phyloP scores from a whole-genome alignment of 306 rosid species.

The Lathyrus sativus region DNA sequence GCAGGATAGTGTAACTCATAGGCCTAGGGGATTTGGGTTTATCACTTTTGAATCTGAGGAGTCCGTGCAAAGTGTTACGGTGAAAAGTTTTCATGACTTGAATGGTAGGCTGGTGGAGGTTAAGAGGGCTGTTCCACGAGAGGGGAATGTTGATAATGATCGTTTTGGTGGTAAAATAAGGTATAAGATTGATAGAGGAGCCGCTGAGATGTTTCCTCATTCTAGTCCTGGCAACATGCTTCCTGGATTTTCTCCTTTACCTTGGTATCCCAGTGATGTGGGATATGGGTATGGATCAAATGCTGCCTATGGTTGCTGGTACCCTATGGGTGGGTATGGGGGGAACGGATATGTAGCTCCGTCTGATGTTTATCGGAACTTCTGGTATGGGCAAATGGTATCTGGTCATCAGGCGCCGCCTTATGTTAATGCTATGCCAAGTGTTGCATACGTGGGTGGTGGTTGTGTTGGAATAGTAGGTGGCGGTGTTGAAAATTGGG shows the following conservation, averaged over 20 bases:
- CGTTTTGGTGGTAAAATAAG: constrained; percentile 41
- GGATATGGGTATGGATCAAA: constrained; percentile 44
- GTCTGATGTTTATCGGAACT: constrained; percentile 43
- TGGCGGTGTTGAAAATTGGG: constrained; percentile 34
- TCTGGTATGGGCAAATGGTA: constrained; percentile 51
- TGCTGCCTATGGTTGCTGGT: constrained; percentile 54
- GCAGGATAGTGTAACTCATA: constrained; percentile 68
- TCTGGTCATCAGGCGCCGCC: constrained; percentile 49
- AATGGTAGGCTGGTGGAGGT: constrained; percentile 82
- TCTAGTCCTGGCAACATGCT: constrained; percentile 38
- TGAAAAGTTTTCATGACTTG: constrained; percentile 67
- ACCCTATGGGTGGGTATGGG: constrained; percentile 53
- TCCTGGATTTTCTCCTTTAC: constrained; percentile 46
- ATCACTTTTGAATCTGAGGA: constrained; percentile 75
- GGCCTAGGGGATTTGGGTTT: constrained; percentile 91
- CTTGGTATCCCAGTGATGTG: constrained; percentile 47
- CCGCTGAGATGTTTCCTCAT: constrained; percentile 36
- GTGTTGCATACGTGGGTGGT: constrained; percentile 44
- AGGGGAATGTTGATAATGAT: constrained; percentile 45
- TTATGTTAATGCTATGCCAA: constrained; percentile 36
- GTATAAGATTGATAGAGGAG: constrained; percentile 49
- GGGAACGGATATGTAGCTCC: constrained; percentile 54
- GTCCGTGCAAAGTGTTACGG: constrained; percentile 64
- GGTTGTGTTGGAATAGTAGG: constrained; percentile 46
- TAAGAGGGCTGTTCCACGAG: constrained; percentile 86